Base-by-base conservation (phyloP, 139 green algal genomes). In the Desmodesmus armatus region DNA sequence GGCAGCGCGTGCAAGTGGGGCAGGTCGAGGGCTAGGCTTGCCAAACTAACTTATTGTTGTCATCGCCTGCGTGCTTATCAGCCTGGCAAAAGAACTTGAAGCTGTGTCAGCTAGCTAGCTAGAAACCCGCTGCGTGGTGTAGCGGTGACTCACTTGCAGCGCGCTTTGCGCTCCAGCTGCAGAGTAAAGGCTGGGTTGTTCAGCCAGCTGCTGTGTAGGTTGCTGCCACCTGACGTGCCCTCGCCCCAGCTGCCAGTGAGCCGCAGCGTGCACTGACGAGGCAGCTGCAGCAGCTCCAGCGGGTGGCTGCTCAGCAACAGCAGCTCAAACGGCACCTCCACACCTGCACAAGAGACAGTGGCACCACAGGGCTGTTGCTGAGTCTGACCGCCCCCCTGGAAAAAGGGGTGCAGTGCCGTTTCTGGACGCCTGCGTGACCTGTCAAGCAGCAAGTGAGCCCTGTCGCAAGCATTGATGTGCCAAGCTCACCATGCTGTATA, bases 271-370 rank as follows among this genome's bases (percentile, higher is more conserved):
- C 44, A 39, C 27, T 33, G 62, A 5, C 35, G 27, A 23, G 78
- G 78, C 31, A 84, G 40, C 17, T 60, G 78, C 27, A 74, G 15
- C 3, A 84, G 41, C 78, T 84, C 78, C 33, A 84, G 31, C 11
- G 62, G 78, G 4, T 74, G 37, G 17, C 40, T 51, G 78, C 58
- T 75, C 41, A 75, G 15, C 58, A 84, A 11, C 5, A 39, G 58
- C 60, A 84, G 41, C 78, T 84, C 78, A 44, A 51, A 84, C 4
- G 58, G 78, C 41, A 40, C 78, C 33, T 75, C 78, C 44, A 75
- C 11, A 25, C 78, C 78, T 84, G 78, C n/a, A n/a, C n/a, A n/a
- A n/a, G n/a, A n/a, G n/a, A 2, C 37, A 51, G 35, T 7, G 6
- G 41, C 3, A 55, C 9, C 4, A 0, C 21, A 33, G 23, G 31